phyloP scores from a whole-genome alignment of 2,329 filamentous ascomycete species.

The Fusarium mexicanum region DNA sequence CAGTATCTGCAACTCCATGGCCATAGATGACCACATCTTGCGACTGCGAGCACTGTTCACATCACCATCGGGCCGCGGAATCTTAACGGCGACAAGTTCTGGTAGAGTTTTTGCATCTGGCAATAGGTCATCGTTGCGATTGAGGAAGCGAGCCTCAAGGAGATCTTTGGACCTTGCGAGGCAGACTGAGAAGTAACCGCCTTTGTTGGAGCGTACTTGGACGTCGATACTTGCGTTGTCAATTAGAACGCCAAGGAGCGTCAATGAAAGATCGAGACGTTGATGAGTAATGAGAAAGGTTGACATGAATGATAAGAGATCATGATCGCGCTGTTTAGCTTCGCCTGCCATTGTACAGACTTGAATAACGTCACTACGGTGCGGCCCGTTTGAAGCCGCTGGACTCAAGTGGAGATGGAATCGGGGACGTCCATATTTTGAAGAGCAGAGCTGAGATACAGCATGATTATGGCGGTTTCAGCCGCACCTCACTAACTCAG shows the following conservation, averaged over 20 bases:
- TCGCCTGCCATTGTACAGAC: not conserved
- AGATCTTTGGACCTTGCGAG: not conserved
- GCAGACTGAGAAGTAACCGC: not conserved
- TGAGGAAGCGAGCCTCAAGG: not conserved
- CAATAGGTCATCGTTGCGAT: not conserved
- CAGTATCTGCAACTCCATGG: not conserved
- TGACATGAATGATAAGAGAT: not conserved
- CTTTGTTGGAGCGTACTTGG: not conserved
- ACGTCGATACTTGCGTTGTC: not conserved
- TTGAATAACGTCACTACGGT: not conserved
- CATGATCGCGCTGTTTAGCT: not conserved
- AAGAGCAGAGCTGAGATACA: not conserved
- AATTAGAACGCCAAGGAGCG: fast-evolving
- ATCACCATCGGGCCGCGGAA: not conserved
- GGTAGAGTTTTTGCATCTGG: not conserved
- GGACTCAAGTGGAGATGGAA: too few relatives aligned
- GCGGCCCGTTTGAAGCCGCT: not conserved
- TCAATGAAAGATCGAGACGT: not conserved
- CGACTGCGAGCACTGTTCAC: not conserved
- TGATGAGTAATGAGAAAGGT: not conserved
- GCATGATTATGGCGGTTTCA: fast-evolving
- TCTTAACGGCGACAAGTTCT: not conserved
- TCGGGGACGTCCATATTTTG: not conserved
- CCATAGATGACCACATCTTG: not conserved
- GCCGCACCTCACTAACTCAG: not conserved